These are phyloP conservation scores for Carpinus fangiana DNA, from an alignment of 306 rosid genomes.

Conservation along the genomic window DNA sequence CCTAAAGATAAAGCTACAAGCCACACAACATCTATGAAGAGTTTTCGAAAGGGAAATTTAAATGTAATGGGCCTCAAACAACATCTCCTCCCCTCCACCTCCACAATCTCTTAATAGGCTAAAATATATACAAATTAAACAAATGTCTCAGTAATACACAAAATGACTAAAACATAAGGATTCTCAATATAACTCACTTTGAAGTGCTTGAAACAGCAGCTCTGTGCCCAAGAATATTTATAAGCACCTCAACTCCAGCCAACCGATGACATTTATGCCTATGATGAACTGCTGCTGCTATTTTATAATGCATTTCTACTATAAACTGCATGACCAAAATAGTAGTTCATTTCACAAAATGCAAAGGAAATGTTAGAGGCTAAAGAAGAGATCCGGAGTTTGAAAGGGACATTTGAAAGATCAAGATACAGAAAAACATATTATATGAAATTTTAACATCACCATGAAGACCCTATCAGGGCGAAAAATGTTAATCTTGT, in stretches of 20 bases:
- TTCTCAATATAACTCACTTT: conserved; percentile 52
- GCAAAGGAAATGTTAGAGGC: conserved; percentile 16
- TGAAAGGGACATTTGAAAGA: not conserved
- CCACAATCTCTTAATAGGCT: not conserved
- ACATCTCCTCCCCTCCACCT: not conserved
- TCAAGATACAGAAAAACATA: not conserved
- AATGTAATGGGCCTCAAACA: not conserved
- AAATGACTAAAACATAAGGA: conserved; percentile 1
- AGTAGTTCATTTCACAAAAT: conserved; percentile 35
- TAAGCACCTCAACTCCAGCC: conserved; percentile 82
- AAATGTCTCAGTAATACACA: not conserved
- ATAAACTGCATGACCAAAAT: conserved; percentile 62
- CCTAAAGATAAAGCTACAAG: not conserved
- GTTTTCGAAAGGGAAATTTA: not conserved
- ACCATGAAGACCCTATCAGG: conserved; percentile 94
- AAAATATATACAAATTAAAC: not conserved
- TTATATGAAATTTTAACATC: conserved; percentile 21
- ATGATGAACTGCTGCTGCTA: conserved; percentile 78
- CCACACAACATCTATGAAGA: not conserved
- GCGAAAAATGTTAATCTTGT: conserved; percentile 84
- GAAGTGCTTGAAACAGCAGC: conserved; percentile 77
- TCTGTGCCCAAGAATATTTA: conserved; percentile 67
- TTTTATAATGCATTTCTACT: conserved; percentile 79
- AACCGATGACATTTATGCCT: conserved; percentile 84
- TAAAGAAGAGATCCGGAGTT: conserved; percentile 20